Conservation (phyloP, 768 basidiomycete genomes). For the Suillus alpinus region DNA sequence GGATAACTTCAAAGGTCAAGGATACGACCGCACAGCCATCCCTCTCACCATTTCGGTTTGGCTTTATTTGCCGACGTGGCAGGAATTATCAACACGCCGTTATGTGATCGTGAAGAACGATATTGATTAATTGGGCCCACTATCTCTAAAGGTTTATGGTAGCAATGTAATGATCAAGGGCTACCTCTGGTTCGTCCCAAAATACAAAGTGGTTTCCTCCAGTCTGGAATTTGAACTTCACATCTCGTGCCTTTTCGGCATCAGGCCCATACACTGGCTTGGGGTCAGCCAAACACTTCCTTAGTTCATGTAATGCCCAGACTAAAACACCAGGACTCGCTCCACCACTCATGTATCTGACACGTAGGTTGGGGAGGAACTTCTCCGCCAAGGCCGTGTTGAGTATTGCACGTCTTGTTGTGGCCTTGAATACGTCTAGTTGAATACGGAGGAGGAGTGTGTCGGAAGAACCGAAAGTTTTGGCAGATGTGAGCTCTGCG, state of each 20-base stretch:
- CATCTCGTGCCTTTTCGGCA: not conserved
- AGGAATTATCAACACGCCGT: not conserved
- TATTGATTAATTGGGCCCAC: not conserved
- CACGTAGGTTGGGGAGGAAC: conserved; percentile 2
- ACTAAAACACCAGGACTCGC: not conserved
- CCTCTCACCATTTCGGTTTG: not conserved
- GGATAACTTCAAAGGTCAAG: not conserved
- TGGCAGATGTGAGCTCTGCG: not conserved
- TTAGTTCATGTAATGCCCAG: not conserved
- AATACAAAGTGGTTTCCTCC: not conserved
- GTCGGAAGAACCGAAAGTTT: conserved; percentile 3
- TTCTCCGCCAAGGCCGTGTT: conserved; percentile 3
- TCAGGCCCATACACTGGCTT: not conserved
- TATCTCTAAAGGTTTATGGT: not conserved
- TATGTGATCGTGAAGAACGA: not conserved
- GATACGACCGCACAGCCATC: conserved; percentile 2
- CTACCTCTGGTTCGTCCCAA: not conserved
- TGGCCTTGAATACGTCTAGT: not conserved
- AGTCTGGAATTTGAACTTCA: not conserved
- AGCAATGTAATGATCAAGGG: not conserved
- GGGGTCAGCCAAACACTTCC: not conserved
- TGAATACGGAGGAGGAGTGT: not conserved
- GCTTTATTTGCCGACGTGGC: not conserved
- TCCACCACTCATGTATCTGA: conserved; percentile 6
- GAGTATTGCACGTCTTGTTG: conserved; percentile 9